phyloP scores from a whole-genome alignment of 768 basidiomycete genomes.

The Serendipita indica region DNA sequence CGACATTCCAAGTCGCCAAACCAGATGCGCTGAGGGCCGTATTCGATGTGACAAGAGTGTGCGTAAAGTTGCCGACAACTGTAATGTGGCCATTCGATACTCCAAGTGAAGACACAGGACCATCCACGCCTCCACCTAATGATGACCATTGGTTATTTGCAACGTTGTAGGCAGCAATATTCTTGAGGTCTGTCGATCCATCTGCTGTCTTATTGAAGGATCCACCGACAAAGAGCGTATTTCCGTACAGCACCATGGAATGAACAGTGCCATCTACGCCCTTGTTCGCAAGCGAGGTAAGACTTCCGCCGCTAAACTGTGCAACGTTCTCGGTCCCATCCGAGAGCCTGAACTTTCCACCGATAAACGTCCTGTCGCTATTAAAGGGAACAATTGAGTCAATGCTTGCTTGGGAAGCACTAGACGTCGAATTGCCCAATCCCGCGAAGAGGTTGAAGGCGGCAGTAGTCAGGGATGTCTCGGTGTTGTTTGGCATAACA shows the following conservation, averaged over 20 bases:
- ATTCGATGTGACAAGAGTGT: constrained; percentile 23
- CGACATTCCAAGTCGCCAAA: constrained; percentile 61
- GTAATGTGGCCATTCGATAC: constrained; percentile 38
- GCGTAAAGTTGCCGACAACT: constrained; percentile 64
- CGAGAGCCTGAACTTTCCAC: constrained; percentile 55
- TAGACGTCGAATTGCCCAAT: constrained; percentile 34
- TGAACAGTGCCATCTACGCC: constrained; percentile 74
- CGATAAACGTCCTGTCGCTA: constrained; percentile 54
- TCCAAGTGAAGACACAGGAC: constrained; percentile 48
- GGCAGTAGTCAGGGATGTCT: constrained; percentile 51
- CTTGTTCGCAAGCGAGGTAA: constrained; percentile 38
- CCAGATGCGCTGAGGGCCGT: constrained; percentile 29
- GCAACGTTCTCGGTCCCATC: constrained; percentile 57
- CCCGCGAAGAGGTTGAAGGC: constrained; percentile 48
- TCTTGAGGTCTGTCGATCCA: constrained; percentile 37
- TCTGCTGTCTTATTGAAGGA: constrained; percentile 57
- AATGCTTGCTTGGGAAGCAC: constrained; percentile 17
- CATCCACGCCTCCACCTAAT: constrained; percentile 62
- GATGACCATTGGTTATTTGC: constrained; percentile 47
- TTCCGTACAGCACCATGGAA: constrained; percentile 45
- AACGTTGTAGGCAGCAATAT: constrained; percentile 61
- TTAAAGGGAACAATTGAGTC: constrained; percentile 45
- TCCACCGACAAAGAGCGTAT: constrained; percentile 74
- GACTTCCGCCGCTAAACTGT: constrained; percentile 43
- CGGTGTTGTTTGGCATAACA: constrained; percentile 47